Conservation (phyloP, 257 asterid species). For the Orobanche coerulescens region DNA sequence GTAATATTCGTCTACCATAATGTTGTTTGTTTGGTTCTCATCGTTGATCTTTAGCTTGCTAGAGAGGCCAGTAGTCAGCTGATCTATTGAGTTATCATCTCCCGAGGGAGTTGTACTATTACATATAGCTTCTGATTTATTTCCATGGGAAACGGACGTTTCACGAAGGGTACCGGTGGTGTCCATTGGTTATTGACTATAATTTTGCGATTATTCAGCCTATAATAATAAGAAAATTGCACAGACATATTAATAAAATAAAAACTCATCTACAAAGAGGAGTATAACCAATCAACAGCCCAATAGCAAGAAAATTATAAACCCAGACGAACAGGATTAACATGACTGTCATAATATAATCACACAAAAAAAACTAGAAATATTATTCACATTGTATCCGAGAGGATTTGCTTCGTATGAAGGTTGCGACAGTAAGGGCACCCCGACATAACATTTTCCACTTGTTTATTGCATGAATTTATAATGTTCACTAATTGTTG, state of each 20-base stretch:
- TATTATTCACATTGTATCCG: too few species aligned
- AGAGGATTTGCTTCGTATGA: too few species aligned
- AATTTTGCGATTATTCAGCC: constrained; percentile 13
- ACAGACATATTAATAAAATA: background rate
- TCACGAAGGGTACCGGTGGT: background rate
- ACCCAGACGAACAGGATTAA: background rate
- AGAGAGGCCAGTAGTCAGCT: constrained; percentile 7
- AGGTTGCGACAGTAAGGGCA: too few species aligned
- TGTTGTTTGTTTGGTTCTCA: background rate
- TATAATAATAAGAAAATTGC: background rate
- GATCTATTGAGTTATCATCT: constrained; percentile 12
- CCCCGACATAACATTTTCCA: too few species aligned
- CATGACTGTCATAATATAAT: background rate
- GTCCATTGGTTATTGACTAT: constrained; percentile 21
- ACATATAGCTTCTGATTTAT: background rate
- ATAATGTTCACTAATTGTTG: too few species aligned
- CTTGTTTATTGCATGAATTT: too few species aligned
- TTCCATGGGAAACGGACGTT: background rate
- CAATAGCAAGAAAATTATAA: constrained; percentile 1
- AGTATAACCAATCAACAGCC: background rate
- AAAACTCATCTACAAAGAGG: background rate
- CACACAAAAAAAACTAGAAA: background rate
- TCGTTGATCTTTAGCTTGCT: constrained; percentile 19
- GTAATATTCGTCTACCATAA: constrained; percentile 2
- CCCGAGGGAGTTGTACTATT: background rate